A percentile compares a stretch with the other conserved stretches of the same genome.
Conservation (phyloP, 345 rosid species). For the Lepidium africanum region DNA sequence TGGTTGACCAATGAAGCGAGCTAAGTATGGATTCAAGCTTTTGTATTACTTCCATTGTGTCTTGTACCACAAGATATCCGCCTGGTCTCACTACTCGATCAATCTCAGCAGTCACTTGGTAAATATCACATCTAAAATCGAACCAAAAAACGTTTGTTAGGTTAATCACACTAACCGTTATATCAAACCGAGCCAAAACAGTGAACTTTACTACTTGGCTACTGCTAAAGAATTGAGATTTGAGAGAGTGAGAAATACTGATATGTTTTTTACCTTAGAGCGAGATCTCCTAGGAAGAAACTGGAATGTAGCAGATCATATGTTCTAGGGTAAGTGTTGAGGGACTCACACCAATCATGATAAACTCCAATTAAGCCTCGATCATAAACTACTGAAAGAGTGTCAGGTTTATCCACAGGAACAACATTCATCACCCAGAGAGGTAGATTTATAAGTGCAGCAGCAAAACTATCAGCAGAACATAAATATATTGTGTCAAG, state of each 20-base stretch:
- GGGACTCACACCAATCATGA: conserved; percentile 91
- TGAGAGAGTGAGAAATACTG: neutral
- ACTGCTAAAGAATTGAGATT: neutral
- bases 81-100: conserved; percentile 81
- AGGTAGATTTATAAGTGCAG: conserved; percentile 59
- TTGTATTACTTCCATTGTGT: conserved; percentile 46
- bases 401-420: conserved; percentile 53
- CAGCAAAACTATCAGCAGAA: conserved; percentile 55
- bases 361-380: conserved; percentile 84
- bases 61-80: conserved; percentile 72
- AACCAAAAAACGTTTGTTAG: neutral
- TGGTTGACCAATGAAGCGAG: conserved; percentile 68
- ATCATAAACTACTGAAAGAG: conserved; percentile 56
- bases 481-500: neutral
- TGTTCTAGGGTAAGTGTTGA: conserved; percentile 82
- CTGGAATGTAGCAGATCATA: conserved; percentile 79
- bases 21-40: conserved; percentile 43
- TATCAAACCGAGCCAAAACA: neutral
- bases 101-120: conserved; percentile 55
- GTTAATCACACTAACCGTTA: neutral
- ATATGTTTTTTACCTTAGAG: conserved; percentile 11
- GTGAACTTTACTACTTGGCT: neutral
- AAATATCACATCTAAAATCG: conserved; percentile 48
- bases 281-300: conserved; percentile 41
- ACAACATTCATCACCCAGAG: conserved; percentile 95